Evolutionary conservation across 2,329 filamentous ascomycete species (phyloP).

Genomic region (Trichoderma koningiopsis): DNA sequence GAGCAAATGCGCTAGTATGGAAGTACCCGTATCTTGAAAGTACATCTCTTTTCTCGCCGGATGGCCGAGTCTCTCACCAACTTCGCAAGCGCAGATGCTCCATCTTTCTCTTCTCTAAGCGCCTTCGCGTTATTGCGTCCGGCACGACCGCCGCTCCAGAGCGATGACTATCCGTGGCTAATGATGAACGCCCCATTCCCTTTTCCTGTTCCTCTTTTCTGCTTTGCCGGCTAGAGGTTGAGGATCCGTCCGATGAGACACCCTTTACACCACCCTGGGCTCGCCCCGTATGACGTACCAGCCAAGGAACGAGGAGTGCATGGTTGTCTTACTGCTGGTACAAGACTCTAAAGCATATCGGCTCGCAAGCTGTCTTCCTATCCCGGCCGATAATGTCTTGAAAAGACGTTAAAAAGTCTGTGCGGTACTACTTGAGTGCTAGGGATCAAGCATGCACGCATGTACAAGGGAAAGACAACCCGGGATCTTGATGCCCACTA

Average conservation of each 20-base stretch:
- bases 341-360: neutral
- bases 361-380: slow-evolving; percentile 14
- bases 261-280: slow-evolving; percentile 37
- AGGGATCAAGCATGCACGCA: neutral
- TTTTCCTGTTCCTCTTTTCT: slow-evolving; percentile 7
- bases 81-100: neutral
- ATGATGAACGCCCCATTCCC: slow-evolving; percentile 2
- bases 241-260: slow-evolving; percentile 41
- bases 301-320: slow-evolving; percentile 6
- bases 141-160: slow-evolving; percentile 29
- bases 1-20: neutral
- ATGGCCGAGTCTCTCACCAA: neutral
- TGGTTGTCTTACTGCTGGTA: slow-evolving; percentile 4
- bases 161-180: slow-evolving; percentile 28
- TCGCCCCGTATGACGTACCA: slow-evolving; percentile 36
- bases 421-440: neutral
- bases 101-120: neutral
- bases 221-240: slow-evolving; percentile 30
- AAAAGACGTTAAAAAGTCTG: slow-evolving; percentile 14
- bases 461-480: slow-evolving; percentile 19
- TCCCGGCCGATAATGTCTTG: slow-evolving; percentile 23
- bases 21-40: neutral
- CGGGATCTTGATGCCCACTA: slow-evolving; percentile 24
- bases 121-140: slow-evolving; percentile 31
- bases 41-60: neutral